Evolutionary conservation across 2,329 filamentous ascomycete genomes (phyloP), one percentile per base, ranked within the genome.

Genomic region (Verticillium dahliae): DNA sequence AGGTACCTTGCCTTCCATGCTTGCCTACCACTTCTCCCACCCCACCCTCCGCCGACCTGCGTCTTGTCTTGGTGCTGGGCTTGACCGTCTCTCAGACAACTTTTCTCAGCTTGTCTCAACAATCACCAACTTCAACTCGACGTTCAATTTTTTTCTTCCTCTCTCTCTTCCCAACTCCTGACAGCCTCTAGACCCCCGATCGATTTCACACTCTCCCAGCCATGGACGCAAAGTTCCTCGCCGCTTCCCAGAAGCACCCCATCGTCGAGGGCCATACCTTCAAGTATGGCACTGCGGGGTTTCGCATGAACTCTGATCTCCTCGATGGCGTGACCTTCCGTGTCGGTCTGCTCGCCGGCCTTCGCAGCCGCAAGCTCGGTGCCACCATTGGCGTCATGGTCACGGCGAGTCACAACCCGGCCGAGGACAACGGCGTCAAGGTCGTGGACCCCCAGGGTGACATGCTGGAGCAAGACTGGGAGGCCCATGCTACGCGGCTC

Each of bases 331-430:
- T 99, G 66, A 86, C 96, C 68, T 97, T 94, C 78, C 89, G 93
- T 56, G 93, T 97, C 67, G 95, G 94, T 59, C 85, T 99, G 64
- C 86, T 97, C 62, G 91, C 95, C 37, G 87, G 90, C 61, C 84
- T 98, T 59, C 90, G 95, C 65, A 97, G 92, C 67, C 90, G 92
- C 73, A 96, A 95, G 78, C 86, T 96, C 69, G 89, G 89, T 74
- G 91, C 96, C 80, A 90, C 91, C 69, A 96, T 99, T 71, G 95
- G 95, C 71, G 89, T 99, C 68, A 97, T 97, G 92, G 90, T 97
- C 75, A 97, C 92, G 52, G 92, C 92, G 65, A 96, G 91, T 71
- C 92, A 97, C 81, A 97, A 97, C 77, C 91, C 91, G 18, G 89
- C 92, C 38, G 83, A 86, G 69, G 92, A 97, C 77, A 97, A 97